Conservation (phyloP, 108 stramenopile species). For the Chaetoceros muelleri region DNA sequence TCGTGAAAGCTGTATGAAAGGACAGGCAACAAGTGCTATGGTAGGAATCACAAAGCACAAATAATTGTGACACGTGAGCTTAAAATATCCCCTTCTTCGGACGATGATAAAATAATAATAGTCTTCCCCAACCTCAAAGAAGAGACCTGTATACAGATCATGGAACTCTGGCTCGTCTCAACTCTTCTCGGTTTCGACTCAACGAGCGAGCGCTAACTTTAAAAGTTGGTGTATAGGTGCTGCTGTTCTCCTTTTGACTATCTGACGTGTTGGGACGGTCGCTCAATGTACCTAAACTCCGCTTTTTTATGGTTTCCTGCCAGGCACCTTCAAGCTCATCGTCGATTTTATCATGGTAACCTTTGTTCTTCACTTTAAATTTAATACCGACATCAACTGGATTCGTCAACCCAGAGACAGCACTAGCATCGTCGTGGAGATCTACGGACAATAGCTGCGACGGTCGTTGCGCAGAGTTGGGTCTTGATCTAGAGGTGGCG, state of each 20-base stretch:
- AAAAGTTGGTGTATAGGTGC: not conserved
- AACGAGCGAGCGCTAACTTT: not conserved
- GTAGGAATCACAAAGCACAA: no score
- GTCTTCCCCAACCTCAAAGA: no score
- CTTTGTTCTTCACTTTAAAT: not conserved
- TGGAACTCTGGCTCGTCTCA: not conserved
- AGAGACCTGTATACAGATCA: no score
- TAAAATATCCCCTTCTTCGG: no score
- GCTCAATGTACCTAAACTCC: not conserved
- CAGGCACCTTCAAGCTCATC: not conserved
- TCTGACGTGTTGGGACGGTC: not conserved
- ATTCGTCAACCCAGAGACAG: not conserved
- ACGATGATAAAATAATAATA: no score
- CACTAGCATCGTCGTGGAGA: not conserved
- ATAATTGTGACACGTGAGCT: no score
- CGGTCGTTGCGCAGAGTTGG: not conserved
- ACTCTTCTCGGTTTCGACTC: not conserved
- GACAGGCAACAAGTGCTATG: no score
- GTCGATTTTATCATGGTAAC: not conserved
- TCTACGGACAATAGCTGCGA: not conserved
- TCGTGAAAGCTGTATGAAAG: no score
- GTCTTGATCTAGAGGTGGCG: no score
- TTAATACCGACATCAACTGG: no score
- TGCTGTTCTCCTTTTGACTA: not conserved
- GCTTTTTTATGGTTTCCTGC: not conserved